Evolutionary conservation across 2,329 filamentous ascomycete genomes (phyloP).

Genomic region (Simplicillium aogashimaense): DNA sequence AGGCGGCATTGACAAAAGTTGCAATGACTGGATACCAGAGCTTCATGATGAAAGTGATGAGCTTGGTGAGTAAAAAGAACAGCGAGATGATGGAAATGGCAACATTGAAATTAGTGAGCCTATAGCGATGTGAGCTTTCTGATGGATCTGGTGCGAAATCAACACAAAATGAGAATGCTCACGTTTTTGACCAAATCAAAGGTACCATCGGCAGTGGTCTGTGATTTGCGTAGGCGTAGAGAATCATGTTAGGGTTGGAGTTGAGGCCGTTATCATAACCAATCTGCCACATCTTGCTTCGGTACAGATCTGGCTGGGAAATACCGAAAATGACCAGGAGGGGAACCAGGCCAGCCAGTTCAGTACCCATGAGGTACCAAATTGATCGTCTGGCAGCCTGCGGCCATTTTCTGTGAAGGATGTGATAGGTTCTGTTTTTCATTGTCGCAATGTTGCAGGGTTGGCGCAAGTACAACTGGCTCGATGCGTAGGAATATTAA

Average conservation of each 20-base stretch:
- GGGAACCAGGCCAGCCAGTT: conserved; percentile 56
- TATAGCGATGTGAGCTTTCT: conserved; percentile 20
- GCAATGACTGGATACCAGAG: conserved; percentile 59
- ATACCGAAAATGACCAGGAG: conserved; percentile 63
- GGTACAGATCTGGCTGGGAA: conserved; percentile 62
- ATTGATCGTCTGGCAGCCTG: conserved; percentile 38
- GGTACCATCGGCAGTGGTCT: conserved; percentile 50
- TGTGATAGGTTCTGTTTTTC: conserved; percentile 28
- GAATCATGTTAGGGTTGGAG: conserved; percentile 57
- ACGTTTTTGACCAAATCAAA: conserved; percentile 66
- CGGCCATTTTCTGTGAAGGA: conserved; percentile 51
- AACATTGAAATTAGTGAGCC: conserved; percentile 66
- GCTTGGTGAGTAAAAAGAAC: conserved; percentile 65
- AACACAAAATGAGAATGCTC: conserved; percentile 26
- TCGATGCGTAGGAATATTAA: too few species aligned
- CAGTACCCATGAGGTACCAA: conserved; percentile 54
- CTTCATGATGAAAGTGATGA: conserved; percentile 60
- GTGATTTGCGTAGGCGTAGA: conserved; percentile 69
- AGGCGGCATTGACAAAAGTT: conserved; percentile 42
- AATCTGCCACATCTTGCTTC: conserved; percentile 63
- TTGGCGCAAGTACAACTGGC: too few species aligned
- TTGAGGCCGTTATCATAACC: conserved; percentile 64
- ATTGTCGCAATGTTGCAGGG: not conserved
- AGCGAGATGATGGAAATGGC: conserved; percentile 66
- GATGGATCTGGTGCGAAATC: conserved; percentile 2